phyloP scores from a whole-genome alignment of 257 asterid species.

The Petunia axillaris region DNA sequence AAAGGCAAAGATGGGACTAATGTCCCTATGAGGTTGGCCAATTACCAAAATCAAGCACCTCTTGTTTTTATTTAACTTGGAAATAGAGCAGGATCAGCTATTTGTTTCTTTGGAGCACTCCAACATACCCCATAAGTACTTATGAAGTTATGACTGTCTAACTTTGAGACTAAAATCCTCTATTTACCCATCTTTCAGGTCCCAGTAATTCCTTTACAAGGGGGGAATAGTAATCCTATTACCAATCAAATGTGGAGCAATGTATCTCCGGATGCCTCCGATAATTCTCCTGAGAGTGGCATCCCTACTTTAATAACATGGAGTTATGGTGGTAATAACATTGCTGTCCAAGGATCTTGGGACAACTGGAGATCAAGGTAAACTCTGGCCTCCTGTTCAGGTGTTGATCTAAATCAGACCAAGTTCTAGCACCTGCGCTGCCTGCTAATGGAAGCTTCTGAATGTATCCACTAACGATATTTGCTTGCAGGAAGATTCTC shows the following conservation, averaged over 20 bases:
- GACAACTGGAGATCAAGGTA: constrained; percentile 92
- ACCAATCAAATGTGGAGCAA: constrained; percentile 44
- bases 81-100: background rate
- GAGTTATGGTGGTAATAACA: constrained; percentile 62
- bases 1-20: background rate
- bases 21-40: background rate
- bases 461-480: constrained; percentile 12
- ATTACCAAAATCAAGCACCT: constrained; percentile 12
- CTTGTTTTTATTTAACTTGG: constrained; percentile 16
- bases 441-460: constrained; percentile 3
- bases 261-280: constrained; percentile 27
- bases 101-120: background rate
- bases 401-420: background rate
- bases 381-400: background rate
- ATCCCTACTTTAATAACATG: constrained; percentile 44
- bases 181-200: constrained; percentile 52
- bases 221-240: constrained; percentile 49
- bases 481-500: constrained; percentile 65
- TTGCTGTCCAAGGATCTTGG: constrained; percentile 93
- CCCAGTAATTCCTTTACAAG: constrained; percentile 63
- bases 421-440: background rate
- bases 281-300: constrained; percentile 27
- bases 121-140: background rate
- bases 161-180: constrained; percentile 15
- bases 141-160: background rate